These are phyloP conservation scores for Hirsutella minnesotensis DNA, from an alignment of 2,329 filamentous ascomycete species.

Conservation along the genomic window DNA sequence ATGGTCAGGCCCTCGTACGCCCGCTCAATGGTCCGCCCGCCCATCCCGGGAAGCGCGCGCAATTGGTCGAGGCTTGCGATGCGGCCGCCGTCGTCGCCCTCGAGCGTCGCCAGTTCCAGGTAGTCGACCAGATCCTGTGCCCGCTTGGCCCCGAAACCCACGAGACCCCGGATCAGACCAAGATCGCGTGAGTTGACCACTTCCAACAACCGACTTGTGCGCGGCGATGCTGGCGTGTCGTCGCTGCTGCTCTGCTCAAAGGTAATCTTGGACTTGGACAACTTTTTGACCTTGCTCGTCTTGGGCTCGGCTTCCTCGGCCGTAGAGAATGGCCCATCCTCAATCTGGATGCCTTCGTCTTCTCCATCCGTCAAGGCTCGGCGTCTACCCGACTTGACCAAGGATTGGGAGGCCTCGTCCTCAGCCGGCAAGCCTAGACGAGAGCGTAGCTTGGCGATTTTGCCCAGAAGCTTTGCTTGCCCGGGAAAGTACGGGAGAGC, in stretches of 20 bases:
- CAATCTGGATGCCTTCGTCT: neutral
- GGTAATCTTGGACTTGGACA: conserved; percentile 16
- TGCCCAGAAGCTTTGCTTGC: conserved; percentile 63
- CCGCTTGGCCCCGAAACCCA: conserved; percentile 62
- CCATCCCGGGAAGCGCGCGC: conserved; percentile 43
- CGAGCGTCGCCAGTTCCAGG: conserved; percentile 27
- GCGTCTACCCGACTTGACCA: conserved; percentile 1
- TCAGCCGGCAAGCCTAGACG: conserved; percentile 29
- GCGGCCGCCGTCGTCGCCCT: conserved; percentile 24
- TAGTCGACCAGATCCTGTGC: conserved; percentile 49
- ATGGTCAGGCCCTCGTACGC: conserved; percentile 36
- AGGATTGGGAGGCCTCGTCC: conserved; percentile 3
- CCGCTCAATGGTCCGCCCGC: conserved; percentile 42
- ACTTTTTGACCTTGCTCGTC: conserved; percentile 8
- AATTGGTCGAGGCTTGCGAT: conserved; percentile 40
- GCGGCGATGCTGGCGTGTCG: conserved; percentile 26
- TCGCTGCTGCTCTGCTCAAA: neutral
- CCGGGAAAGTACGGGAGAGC: conserved; percentile 77
- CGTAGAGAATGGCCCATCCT: too few relatives aligned
- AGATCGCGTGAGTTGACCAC: conserved; percentile 66
- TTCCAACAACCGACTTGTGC: conserved; percentile 49
- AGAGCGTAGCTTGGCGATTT: conserved; percentile 51
- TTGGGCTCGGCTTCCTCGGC: too few relatives aligned
- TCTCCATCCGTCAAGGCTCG: conserved; percentile 2
- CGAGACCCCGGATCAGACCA: conserved; percentile 50